phyloP scores from a whole-genome alignment of 192 early-diverging fungal genomes.

The Gonapodya sp. region DNA sequence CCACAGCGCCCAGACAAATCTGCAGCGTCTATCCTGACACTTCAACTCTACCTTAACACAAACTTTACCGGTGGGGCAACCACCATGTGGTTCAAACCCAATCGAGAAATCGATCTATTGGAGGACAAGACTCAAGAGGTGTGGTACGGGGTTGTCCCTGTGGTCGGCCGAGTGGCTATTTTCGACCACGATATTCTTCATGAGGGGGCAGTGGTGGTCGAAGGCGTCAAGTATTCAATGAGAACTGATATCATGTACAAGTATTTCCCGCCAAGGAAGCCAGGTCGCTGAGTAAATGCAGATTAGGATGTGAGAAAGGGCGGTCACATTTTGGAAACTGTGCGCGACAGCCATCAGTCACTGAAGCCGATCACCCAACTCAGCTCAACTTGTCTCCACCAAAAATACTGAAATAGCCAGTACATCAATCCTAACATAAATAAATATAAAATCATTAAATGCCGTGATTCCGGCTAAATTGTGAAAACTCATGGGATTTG shows the following conservation, averaged over 20 bases:
- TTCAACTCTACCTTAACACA: slow-evolving; percentile 26
- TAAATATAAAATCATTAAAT: no score
- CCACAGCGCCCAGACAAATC: background rate
- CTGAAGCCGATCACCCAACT: no score
- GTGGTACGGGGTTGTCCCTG: background rate
- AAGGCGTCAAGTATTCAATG: slow-evolving; percentile 19
- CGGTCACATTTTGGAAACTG: no score
- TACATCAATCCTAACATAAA: no score
- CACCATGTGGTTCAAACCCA: slow-evolving; percentile 18
- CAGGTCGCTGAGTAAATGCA: no score
- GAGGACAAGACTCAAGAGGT: background rate
- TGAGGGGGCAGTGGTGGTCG: slow-evolving; percentile 15
- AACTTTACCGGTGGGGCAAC: slow-evolving; percentile 21
- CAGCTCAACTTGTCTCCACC: no score
- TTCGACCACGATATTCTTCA: slow-evolving; percentile 21
- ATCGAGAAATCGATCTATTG: background rate
- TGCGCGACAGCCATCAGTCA: no score
- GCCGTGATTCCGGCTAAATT: no score
- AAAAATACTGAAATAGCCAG: no score
- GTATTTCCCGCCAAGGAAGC: slow-evolving; percentile 43
- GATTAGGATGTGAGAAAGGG: no score
- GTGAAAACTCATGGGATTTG: no score
- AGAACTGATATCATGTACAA: slow-evolving; percentile 22
- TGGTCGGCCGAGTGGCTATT: slow-evolving; percentile 18
- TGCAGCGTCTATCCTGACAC: slow-evolving; percentile 15